phyloP scores from a whole-genome alignment of 495 filamentous ascomycete species.

The Talaromyces trachyspermus region DNA sequence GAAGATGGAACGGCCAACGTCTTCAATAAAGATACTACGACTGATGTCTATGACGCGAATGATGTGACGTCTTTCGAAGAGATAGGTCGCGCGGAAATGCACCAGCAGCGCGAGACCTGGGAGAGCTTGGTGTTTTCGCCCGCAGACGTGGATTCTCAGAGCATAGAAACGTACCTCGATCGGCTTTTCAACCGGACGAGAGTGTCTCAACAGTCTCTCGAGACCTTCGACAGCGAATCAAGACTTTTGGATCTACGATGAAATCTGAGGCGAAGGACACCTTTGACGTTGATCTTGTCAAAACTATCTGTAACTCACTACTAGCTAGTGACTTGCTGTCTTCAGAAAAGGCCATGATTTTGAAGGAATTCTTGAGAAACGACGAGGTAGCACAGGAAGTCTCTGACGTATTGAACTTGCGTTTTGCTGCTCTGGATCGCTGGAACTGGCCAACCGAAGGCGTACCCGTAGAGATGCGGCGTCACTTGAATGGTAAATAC shows the following conservation, averaged over 20 bases:
- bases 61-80: slow-evolving; percentile 32
- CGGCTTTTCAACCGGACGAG: slow-evolving; percentile 39
- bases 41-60: slow-evolving; percentile 6
- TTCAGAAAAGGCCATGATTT: slow-evolving; percentile 48
- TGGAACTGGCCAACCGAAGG: slow-evolving; percentile 54
- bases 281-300: slow-evolving; percentile 33
- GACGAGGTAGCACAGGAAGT: slow-evolving; percentile 50
- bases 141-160: slow-evolving; percentile 33
- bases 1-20: not conserved
- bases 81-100: slow-evolving; percentile 40
- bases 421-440: slow-evolving; percentile 46
- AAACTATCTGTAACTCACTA: slow-evolving; percentile 48
- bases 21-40: slow-evolving; percentile 7
- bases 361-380: slow-evolving; percentile 55
- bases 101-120: slow-evolving; percentile 45
- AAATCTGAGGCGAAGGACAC: slow-evolving; percentile 12
- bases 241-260: slow-evolving; percentile 35
- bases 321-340: slow-evolving; percentile 49
- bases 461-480: slow-evolving; percentile 51
- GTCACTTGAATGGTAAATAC: slow-evolving; percentile 55
- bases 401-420: slow-evolving; percentile 62
- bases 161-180: slow-evolving; percentile 44
- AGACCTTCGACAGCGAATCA: slow-evolving; percentile 33
- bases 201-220: slow-evolving; percentile 35
- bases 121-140: slow-evolving; percentile 50